A percentile compares a stretch with the other conserved stretches of the same genome.
Conservation (phyloP, 352 stramenopile genomes). For the Phytopythium oedochilum region DNA sequence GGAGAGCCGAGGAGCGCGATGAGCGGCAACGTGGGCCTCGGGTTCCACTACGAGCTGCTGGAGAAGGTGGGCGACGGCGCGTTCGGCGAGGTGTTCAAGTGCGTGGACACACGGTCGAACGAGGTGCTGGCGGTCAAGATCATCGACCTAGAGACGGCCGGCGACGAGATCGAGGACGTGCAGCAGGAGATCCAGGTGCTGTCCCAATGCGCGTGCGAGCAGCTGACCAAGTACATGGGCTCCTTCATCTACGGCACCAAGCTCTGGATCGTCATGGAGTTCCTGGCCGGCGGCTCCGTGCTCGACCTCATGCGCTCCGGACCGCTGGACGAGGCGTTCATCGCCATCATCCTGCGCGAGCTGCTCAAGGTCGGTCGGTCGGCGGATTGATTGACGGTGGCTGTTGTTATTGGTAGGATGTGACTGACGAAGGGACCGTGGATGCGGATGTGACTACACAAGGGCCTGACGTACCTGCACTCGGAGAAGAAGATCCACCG, state of each 20-base stretch:
- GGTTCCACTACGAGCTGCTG: constrained; percentile 66
- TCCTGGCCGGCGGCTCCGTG: constrained; percentile 88
- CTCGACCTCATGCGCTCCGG: constrained; percentile 84
- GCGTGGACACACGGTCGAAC: constrained; percentile 57
- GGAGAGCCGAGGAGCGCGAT: constrained; percentile 11
- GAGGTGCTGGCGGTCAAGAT: constrained; percentile 82
- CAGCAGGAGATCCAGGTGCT: constrained; percentile 90
- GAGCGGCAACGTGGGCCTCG: constrained; percentile 45
- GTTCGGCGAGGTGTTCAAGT: constrained; percentile 82
- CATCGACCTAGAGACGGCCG: constrained; percentile 78
- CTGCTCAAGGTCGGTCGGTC: constrained; percentile 35
- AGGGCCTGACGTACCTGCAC: constrained; percentile 77
- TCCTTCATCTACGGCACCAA: constrained; percentile 84
- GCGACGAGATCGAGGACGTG: constrained; percentile 85
- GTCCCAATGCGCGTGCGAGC: constrained; percentile 84
- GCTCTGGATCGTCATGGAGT: constrained; percentile 94
- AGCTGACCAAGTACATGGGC: constrained; percentile 88
- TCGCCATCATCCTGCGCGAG: constrained; percentile 80
- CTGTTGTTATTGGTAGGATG: too few species aligned
- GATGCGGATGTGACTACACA: too few species aligned
- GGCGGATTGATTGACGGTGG: constrained; percentile 1
- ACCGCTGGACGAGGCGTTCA: constrained; percentile 74
- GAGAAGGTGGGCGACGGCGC: constrained; percentile 79
- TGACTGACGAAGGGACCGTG: too few species aligned
- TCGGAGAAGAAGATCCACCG: constrained; percentile 85